Evolutionary conservation across 2,329 filamentous ascomycete species (phyloP).

Genomic region (Epichloe sp.): DNA sequence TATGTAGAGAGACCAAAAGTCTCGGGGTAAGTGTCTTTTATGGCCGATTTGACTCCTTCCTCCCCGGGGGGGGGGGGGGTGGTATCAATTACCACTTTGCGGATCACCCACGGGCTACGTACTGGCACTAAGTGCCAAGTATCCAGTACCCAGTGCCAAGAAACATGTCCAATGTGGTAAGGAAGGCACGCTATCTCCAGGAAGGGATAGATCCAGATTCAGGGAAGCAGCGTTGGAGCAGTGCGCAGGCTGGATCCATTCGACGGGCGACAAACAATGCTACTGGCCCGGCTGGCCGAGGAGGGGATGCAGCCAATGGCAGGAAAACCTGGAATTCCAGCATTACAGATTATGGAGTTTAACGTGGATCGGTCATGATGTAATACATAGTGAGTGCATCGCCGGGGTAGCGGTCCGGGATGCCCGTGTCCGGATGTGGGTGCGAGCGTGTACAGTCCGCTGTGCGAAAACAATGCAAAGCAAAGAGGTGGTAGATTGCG

Average conservation of each 20-base stretch:
- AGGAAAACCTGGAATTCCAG: background rate
- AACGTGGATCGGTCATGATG: background rate
- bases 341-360: too few relatives aligned
- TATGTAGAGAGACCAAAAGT: background rate
- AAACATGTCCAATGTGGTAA: background rate
- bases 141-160: background rate
- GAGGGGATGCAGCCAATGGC: background rate
- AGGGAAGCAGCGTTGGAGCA: background rate
- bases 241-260: background rate
- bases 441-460: background rate
- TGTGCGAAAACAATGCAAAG: background rate
- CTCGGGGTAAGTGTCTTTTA: background rate
- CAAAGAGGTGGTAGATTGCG: background rate
- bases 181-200: slow-evolving; percentile 1
- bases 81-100: too few relatives aligned
- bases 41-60: background rate
- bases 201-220: background rate
- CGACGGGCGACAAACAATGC: background rate
- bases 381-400: background rate
- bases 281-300: background rate
- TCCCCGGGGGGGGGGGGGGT: too few relatives aligned
- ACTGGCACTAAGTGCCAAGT: too few relatives aligned
- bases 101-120: too few relatives aligned
- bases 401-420: background rate
- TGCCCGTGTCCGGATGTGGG: background rate